These are phyloP conservation scores for Exidia glandulosa DNA, from an alignment of 768 basidiomycete genomes.

Conservation along the genomic window DNA sequence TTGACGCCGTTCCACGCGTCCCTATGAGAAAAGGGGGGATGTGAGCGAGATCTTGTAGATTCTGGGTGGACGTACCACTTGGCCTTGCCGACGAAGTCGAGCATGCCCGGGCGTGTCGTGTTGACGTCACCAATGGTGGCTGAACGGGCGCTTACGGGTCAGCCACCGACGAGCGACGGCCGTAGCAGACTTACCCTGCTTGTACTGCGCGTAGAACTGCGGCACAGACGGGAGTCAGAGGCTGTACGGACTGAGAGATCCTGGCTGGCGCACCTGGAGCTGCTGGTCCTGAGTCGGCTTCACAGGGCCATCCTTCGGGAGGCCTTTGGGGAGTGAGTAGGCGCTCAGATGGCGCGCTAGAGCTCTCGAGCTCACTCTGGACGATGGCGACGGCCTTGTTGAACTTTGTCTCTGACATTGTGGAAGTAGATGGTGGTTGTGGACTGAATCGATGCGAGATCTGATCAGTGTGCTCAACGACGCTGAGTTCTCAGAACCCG, in stretches of 20 bases:
- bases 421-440: neutral
- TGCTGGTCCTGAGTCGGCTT: constrained; percentile 63
- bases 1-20: constrained; percentile 74
- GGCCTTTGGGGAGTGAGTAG: constrained; percentile 18
- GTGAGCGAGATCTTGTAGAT: constrained; percentile 2
- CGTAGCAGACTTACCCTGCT: constrained; percentile 57
- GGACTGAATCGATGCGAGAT: neutral
- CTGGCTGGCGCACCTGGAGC: constrained; percentile 51
- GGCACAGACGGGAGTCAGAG: neutral
- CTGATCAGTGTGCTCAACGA: neutral
- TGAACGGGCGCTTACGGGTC: constrained; percentile 18
- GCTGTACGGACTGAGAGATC: neutral
- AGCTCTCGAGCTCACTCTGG: neutral
- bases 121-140: constrained; percentile 67
- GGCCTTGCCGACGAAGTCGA: constrained; percentile 80
- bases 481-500: too few species aligned
- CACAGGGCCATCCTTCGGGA: constrained; percentile 75
- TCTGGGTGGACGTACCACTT: constrained; percentile 57
- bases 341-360: neutral
- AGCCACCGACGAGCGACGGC: neutral
- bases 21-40: constrained; percentile 32
- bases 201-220: constrained; percentile 90
- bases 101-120: constrained; percentile 52
- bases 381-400: constrained; percentile 60
- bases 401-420: constrained; percentile 65